phyloP scores from a whole-genome alignment of 768 basidiomycete species.

The Saitozyma sp. region DNA sequence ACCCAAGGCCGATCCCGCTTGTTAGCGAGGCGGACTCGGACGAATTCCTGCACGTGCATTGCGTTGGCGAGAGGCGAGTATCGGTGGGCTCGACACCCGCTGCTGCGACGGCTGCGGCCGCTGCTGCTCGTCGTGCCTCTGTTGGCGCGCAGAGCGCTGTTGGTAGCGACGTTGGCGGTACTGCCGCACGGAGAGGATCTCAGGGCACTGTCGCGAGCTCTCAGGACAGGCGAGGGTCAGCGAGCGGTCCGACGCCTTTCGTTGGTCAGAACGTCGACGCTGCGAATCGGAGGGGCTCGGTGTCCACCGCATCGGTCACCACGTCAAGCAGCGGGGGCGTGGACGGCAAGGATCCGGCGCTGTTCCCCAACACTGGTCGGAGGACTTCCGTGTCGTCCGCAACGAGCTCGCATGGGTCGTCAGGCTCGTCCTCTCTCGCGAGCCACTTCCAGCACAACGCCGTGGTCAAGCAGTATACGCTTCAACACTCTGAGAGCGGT shows the following conservation, averaged over 20 bases:
- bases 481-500: constrained; percentile 90
- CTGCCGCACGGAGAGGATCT: not conserved
- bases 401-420: constrained; percentile 1
- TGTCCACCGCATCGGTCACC: constrained; percentile 1
- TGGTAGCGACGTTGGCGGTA: not conserved
- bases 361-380: constrained; percentile 21
- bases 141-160: not conserved
- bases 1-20: constrained; percentile 24
- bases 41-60: constrained; percentile 51
- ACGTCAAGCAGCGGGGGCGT: not conserved
- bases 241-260: not conserved
- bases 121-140: constrained; percentile 3
- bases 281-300: constrained; percentile 17
- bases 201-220: not conserved
- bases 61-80: constrained; percentile 31
- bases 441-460: constrained; percentile 51
- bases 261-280: not conserved
- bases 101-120: constrained; percentile 1
- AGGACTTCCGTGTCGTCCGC: constrained; percentile 16
- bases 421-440: constrained; percentile 14
- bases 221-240: not conserved
- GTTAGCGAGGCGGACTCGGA: constrained; percentile 43
- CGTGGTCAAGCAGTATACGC: constrained; percentile 71
- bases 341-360: constrained; percentile 22
- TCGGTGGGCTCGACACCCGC: not conserved